Evolutionary conservation across 345 rosid genomes (phyloP), one percentile per base, ranked within the genome.

Genomic region (Psidium guajava): DNA sequence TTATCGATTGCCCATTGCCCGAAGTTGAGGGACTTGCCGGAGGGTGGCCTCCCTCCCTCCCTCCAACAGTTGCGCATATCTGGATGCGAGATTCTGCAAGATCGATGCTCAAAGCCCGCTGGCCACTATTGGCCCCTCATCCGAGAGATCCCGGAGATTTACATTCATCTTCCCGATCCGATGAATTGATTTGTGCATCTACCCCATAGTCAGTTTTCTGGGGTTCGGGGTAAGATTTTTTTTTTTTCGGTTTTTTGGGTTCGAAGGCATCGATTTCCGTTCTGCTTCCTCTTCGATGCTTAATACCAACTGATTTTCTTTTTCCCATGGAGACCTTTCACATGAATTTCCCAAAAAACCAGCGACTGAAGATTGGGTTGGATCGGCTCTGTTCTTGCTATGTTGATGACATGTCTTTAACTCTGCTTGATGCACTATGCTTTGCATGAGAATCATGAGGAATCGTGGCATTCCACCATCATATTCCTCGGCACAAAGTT

Each of bases 11-110:
- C 1, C 5, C 0, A 8, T 64, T 64, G 75, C 75, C 12, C 6
- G 0, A 32, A 64, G 22, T 64, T 64, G 75, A 64, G 75, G 44
- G 8, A 1, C 75, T 64, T 64, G 24, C 75, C 6, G 2, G 18
- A 32, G 75, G 75, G 16, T 64, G 75, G 24, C 75, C 36, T 20
- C 44, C 36, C 73, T 59, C 44, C 75, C 24, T 64, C 75, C 75
- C 75, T 32, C 44, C 11, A 9, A 16, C 2, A 0, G 7, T 8
- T 64, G 44, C 0, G 0, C 2, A 7, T 64, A 8, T 4, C 0
- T 1, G 6, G 1, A 20, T 64, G 24, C 36, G 15, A 32, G 75
- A 64, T 15, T 14, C 3, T 32, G 75, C 28, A 32, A 16, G 2
- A 32, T 15, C 1, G 42, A 28, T 64, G 42, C 75, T 64, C 5